Evolutionary conservation across 345 rosid genomes (phyloP).

Genomic region (Arabis hirsuta): DNA sequence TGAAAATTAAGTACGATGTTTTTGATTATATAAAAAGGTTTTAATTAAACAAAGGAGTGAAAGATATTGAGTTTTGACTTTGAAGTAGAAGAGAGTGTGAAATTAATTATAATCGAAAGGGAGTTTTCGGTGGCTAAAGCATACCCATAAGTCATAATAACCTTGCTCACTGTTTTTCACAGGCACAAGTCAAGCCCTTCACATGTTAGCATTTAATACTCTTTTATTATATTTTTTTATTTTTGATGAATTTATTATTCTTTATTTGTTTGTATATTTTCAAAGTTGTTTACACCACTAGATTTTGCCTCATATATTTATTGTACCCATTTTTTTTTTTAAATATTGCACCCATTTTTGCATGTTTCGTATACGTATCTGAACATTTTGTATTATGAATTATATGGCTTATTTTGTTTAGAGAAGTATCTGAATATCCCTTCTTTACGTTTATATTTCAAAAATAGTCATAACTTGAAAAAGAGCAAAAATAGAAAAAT

Average conservation of each 20-base stretch:
- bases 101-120: slow-evolving; percentile 20
- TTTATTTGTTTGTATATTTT: slow-evolving; percentile 25
- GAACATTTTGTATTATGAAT: not conserved
- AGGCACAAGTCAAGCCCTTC: slow-evolving; percentile 41
- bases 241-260: not conserved
- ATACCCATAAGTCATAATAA: slow-evolving; percentile 5
- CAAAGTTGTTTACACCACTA: slow-evolving; percentile 30
- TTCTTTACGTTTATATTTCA: not conserved
- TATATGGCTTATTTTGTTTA: not conserved
- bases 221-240: not conserved
- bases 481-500: not conserved
- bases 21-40: too few species aligned
- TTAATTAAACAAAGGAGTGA: not conserved
- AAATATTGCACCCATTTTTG: slow-evolving; percentile 31
- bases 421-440: not conserved
- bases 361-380: slow-evolving; percentile 13
- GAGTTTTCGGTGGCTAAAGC: slow-evolving; percentile 37
- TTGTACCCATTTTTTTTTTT: slow-evolving; percentile 23
- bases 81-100: slow-evolving; percentile 3
- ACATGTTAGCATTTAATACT: slow-evolving; percentile 43
- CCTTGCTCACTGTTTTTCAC: slow-evolving; percentile 31
- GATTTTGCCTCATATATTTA: slow-evolving; percentile 38
- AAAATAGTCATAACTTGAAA: not conserved
- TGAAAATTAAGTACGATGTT: too few species aligned
- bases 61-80: slow-evolving; percentile 1